These are phyloP conservation scores for Hymenoscyphus fraxineus DNA, from an alignment of 2,329 filamentous ascomycete species.

Conservation along the genomic window DNA sequence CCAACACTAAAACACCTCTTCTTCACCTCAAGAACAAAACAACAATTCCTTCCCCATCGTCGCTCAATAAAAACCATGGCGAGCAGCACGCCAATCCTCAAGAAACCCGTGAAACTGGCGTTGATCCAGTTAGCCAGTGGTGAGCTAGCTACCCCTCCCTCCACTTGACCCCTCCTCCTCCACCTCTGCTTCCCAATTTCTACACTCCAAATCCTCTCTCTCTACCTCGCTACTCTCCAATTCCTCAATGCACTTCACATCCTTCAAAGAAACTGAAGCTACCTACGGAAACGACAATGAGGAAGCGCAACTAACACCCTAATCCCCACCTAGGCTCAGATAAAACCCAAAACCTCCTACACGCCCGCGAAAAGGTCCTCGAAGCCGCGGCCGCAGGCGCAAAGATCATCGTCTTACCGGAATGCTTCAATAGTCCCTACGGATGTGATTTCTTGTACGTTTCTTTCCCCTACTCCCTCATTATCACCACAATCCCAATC, in stretches of 20 bases:
- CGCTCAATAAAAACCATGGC: slow-evolving; percentile 28
- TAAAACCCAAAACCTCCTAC: slow-evolving; percentile 78
- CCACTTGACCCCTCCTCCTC: slow-evolving; percentile 7
- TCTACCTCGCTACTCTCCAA: no score
- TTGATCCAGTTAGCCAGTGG: slow-evolving; percentile 77
- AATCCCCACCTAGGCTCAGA: slow-evolving; percentile 54
- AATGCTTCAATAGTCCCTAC: slow-evolving; percentile 99
- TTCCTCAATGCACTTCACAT: no score
- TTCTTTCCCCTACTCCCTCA: not conserved
- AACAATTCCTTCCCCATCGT: slow-evolving; percentile 2
- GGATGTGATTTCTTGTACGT: slow-evolving; percentile 73
- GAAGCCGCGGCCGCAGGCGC: slow-evolving; percentile 74
- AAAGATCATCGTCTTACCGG: slow-evolving; percentile 84
- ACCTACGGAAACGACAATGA: not conserved
- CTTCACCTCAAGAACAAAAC: not conserved
- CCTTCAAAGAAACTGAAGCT: not conserved
- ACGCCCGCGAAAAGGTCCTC: slow-evolving; percentile 77
- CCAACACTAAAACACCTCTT: slow-evolving; percentile 11
- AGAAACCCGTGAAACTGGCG: slow-evolving; percentile 74
- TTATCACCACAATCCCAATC: not conserved
- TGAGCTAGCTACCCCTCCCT: slow-evolving; percentile 31
- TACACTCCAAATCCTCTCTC: no score
- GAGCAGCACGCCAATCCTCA: slow-evolving; percentile 47
- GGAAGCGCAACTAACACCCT: not conserved
- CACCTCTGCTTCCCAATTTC: no score